These are phyloP conservation scores for Hemileccinum rubropunctum DNA, from an alignment of 768 basidiomycete genomes.

Conservation along the genomic window DNA sequence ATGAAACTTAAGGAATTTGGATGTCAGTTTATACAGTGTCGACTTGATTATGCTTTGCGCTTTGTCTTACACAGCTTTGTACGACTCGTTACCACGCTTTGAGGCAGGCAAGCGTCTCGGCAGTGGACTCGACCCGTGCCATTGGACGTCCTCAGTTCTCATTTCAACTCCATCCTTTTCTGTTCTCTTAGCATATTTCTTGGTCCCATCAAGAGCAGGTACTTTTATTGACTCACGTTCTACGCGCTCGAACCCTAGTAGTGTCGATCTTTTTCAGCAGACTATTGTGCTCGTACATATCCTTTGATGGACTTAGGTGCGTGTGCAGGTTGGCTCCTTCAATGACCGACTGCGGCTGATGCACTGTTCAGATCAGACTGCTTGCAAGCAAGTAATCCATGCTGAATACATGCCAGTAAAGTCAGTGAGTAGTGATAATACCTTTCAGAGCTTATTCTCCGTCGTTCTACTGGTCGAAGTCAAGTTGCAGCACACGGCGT, in stretches of 20 bases:
- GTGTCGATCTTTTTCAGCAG: constrained; percentile 63
- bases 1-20: too few relatives aligned
- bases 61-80: too few relatives aligned
- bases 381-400: constrained; percentile 68
- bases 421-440: constrained; percentile 26
- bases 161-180: constrained; percentile 3
- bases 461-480: neutral
- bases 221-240: neutral
- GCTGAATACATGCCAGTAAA: constrained; percentile 81
- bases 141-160: constrained; percentile 6
- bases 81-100: too few relatives aligned
- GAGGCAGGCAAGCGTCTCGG: too few relatives aligned
- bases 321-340: neutral
- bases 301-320: constrained; percentile 68
- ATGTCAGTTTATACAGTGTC: neutral
- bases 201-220: neutral
- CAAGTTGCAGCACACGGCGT: too few relatives aligned
- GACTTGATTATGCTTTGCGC: too few relatives aligned
- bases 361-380: constrained; percentile 57
- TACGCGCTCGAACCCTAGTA: constrained; percentile 41
- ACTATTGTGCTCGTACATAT: constrained; percentile 84
- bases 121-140: neutral
- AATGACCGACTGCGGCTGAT: neutral
- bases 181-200: constrained; percentile 5
- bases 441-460: neutral